Base-by-base conservation (phyloP, 768 basidiomycete species). In the Lactarius evosmus region DNA sequence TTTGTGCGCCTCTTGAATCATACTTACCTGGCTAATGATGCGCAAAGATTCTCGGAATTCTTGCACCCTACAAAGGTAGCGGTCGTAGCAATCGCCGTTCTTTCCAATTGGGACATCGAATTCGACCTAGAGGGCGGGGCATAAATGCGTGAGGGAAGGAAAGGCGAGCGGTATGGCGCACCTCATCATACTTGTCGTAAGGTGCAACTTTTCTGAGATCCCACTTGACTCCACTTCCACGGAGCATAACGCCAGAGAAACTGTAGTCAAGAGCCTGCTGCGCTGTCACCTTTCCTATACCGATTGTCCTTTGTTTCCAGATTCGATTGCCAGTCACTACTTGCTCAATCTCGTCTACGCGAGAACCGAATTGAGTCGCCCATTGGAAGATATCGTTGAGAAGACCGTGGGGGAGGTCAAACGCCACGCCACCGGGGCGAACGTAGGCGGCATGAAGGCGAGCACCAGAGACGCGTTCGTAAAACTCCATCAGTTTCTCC, bases 401-500 rank as follows among this genome's bases (percentile, higher is more conserved):
- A n/a, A 99, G 80, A n/a, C 96, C 96, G 69, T 98, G 95, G 12
- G 96, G 96, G 51, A 99, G 81, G 72, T 99, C 96, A 73, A 95
- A 98, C 1, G 96, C 96, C 54, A 99, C 96, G 70, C 96, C 96
- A 65, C 96, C 96, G 1, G 96, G 96, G 65, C 96, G 90, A 54
- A 98, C 89, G 74, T 98, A 99, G n/a, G 96, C 96, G 6, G 94
- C 87, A 72, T 99, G 96, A 71, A 99, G 83, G 60, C 96, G 95
- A 5, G 96, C 96, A 68, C 96, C 96, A 9, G 95, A 98, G 44
- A 98, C 96, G 61, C 96, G 94, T 78, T 99, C 96, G 75, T 99
- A 99, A 78, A 98, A 99, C 74, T 99, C 96, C 96, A 98, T 98
- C 67, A 98, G 86, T 81, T 99, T 99, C 79, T 98, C 96, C 61